Base-by-base conservation (phyloP, 306 rosid genomes). In the Lathyrus aphaca region DNA sequence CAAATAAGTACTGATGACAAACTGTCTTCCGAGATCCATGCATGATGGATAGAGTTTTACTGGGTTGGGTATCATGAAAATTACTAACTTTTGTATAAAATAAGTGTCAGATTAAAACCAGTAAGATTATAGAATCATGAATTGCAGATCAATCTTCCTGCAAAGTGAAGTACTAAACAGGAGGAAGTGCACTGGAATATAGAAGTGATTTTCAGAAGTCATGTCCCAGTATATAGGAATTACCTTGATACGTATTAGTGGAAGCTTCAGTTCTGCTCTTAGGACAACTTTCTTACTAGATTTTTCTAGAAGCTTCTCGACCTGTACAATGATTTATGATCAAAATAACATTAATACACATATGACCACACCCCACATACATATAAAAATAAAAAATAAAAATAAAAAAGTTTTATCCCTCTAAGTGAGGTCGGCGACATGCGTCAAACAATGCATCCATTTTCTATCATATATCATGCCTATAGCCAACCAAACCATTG, bases 161-260 rank as follows among this genome's bases (percentile, higher is more conserved):
- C 38, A n/a, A 51, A 18, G 5, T 75, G 72, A 66, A 58, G 70
- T 76, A 58, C 51, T 30, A 59, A 53, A 32, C 12, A 38, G 68
- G 58, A 79, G 42, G 59, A 73, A 66, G 45, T 17, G 9, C 67
- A 53, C 42, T 68, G 15, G 5, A 77, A 63, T 15, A 21, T 43
- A 37, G 35, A 64, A 18, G 63, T 32, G 29, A 37, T n/a, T 43
- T 74, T 74, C 45, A 51, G 35, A 73, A 70, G 49, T 42, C 43
- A 35, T 1, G 27, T 2, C 29, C 56, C 39, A 49, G 43, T 25
- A 54, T 19, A 35, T 27, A 61, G 45, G 74, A 72, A 63, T 81
- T 84, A 94, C 99, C 97, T 94, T 91, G 83, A 94, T 74, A 21
- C 97, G 92, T 71, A 94, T 81, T 46, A 94, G 84, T 64, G 99